Conservation (phyloP, 768 basidiomycete genomes). For the Pholiota molesta region DNA sequence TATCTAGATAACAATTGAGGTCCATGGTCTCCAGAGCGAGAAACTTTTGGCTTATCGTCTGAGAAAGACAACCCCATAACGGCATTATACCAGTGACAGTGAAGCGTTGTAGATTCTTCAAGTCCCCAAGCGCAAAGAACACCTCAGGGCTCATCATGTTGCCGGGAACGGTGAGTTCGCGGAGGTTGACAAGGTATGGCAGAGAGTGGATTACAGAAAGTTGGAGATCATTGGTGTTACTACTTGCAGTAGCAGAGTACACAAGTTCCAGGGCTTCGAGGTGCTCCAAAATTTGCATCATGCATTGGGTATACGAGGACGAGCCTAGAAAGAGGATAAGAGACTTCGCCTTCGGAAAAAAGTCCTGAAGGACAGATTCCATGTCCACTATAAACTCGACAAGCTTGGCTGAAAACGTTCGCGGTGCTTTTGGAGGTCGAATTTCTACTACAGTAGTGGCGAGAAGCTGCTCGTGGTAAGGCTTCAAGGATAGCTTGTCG, state of each 20-base stretch:
- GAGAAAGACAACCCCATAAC: neutral
- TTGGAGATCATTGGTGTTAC: neutral
- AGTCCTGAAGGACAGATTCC: neutral
- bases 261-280: neutral
- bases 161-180: neutral
- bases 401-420: neutral
- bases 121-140: neutral
- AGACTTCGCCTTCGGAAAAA: neutral
- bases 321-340: neutral
- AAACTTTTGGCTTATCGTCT: neutral
- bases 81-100: neutral
- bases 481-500: neutral
- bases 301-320: neutral
- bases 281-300: neutral
- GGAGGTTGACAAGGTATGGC: neutral
- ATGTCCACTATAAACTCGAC: neutral
- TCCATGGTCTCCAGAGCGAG: neutral
- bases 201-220: neutral
- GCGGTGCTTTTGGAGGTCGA: neutral
- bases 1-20: neutral
- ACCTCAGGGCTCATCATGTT: neutral
- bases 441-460: neutral
- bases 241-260: neutral
- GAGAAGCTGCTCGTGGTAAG: neutral
- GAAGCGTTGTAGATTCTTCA: neutral